phyloP scores from a whole-genome alignment of 768 basidiomycete species.

The Phylloporus arenicola region DNA sequence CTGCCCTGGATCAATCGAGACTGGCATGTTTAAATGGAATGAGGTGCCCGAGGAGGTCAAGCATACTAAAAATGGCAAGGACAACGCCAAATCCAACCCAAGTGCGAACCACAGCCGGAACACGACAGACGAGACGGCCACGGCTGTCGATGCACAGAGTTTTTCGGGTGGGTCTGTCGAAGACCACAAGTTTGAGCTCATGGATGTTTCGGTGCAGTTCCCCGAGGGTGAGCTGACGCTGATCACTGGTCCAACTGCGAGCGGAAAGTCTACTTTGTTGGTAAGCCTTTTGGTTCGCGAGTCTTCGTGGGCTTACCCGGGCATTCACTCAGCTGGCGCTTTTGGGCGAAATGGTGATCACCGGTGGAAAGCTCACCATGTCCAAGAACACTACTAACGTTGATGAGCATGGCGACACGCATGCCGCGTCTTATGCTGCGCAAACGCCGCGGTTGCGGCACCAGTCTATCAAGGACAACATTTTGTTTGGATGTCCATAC shows the following conservation, averaged over 20 bases:
- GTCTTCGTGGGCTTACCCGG: not conserved
- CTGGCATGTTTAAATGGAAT: conserved; percentile 55
- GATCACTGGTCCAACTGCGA: conserved; percentile 44
- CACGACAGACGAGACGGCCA: conserved; percentile 7
- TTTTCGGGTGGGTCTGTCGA: conserved; percentile 13
- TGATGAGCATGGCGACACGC: conserved; percentile 57
- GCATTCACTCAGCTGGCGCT: conserved; percentile 25
- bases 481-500: conserved; percentile 66
- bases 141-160: conserved; percentile 13
- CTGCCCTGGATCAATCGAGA: conserved; percentile 72
- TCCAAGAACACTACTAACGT: conserved; percentile 47
- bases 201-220: conserved; percentile 42
- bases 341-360: conserved; percentile 37
- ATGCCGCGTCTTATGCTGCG: conserved; percentile 64
- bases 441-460: conserved; percentile 72
- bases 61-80: conserved; percentile 19
- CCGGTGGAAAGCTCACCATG: conserved; percentile 34
- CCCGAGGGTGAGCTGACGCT: conserved; percentile 44
- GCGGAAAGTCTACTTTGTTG: conserved; percentile 46
- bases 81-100: conserved; percentile 4
- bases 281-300: conserved; percentile 15
- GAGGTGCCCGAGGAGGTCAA: conserved; percentile 36
- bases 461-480: conserved; percentile 75
- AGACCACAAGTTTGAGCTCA: conserved; percentile 38
- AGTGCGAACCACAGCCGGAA: not conserved